phyloP scores from a whole-genome alignment of 768 basidiomycete species.

The Lactarius hengduanensis region DNA sequence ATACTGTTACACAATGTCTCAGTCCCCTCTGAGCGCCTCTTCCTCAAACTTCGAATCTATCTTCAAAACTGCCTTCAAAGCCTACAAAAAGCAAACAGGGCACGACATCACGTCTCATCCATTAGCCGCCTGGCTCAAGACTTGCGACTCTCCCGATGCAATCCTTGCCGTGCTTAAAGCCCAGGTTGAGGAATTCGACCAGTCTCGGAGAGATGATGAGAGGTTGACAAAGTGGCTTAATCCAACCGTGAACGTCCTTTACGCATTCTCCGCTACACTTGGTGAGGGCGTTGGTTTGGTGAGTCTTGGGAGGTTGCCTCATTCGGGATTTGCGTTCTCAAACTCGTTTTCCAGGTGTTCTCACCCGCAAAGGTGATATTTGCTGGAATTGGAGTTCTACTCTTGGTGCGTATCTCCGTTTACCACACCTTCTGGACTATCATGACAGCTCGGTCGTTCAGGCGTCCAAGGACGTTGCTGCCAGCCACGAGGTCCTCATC shows the following conservation, averaged over 20 bases:
- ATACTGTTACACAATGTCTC: not conserved
- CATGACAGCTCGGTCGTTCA: not conserved
- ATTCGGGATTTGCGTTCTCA: not conserved
- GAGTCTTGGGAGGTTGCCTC: not conserved
- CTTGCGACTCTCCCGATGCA: slow-evolving; percentile 2
- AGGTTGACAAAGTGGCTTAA: slow-evolving; percentile 6
- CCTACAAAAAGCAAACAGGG: not conserved
- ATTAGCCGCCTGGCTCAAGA: not conserved
- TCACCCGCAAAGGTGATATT: not conserved
- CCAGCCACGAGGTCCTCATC: not conserved
- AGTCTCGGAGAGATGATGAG: not conserved
- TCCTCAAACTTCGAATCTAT: not conserved
- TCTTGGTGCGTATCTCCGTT: not conserved
- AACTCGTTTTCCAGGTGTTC: not conserved
- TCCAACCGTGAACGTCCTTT: not conserved
- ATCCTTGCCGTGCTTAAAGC: not conserved
- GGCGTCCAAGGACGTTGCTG: not conserved
- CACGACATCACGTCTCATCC: not conserved
- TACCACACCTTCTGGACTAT: too few species aligned
- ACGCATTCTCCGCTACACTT: not conserved
- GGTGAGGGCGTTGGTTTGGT: not conserved
- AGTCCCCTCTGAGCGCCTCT: not conserved
- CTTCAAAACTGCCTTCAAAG: not conserved
- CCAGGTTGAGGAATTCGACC: not conserved
- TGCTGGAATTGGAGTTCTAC: not conserved